Conservation (phyloP, 1,139 yeast genomes). For the Pneumocystis carinii region DNA sequence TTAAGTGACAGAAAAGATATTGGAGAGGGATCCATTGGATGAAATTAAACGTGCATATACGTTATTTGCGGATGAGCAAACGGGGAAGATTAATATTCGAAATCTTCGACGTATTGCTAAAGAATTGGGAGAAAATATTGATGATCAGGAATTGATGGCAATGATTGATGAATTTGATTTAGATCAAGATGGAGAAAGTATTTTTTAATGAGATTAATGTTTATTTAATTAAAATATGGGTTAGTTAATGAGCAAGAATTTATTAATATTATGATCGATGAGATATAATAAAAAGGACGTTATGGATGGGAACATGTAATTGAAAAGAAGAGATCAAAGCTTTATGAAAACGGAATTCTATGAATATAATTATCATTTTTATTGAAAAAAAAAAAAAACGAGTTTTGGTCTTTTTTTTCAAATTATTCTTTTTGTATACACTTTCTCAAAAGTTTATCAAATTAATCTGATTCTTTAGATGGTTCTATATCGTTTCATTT, state of each 20-base stretch:
- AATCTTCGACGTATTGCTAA: slow-evolving; percentile 80
- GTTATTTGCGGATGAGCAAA: slow-evolving; percentile 75
- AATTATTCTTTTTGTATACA: too few species aligned
- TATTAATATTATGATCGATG: slow-evolving; percentile 41
- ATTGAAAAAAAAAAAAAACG: too few species aligned
- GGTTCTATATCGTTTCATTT: too few species aligned
- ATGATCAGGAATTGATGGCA: slow-evolving; percentile 84
- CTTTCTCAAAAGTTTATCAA: too few species aligned
- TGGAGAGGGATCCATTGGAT: slow-evolving; percentile 80
- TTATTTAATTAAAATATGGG: neutral
- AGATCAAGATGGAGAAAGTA: slow-evolving; percentile 86
- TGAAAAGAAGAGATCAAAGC: too few species aligned
- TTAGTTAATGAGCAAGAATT: slow-evolving; percentile 72
- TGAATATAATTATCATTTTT: too few species aligned
- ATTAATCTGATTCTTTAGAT: too few species aligned
- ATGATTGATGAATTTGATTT: slow-evolving; percentile 97
- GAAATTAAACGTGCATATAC: slow-evolving; percentile 83
- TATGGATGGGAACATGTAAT: too few species aligned
- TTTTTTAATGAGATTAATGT: slow-evolving; percentile 2
- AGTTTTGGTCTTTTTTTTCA: too few species aligned
- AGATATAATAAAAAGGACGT: slow-evolving; percentile 2
- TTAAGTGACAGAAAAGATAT: slow-evolving; percentile 55
- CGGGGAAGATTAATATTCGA: slow-evolving; percentile 72
- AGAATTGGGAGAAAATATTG: slow-evolving; percentile 80
- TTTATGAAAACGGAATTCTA: too few species aligned